Conservation (phyloP, 768 basidiomycete species). For the Russula sp. region DNA sequence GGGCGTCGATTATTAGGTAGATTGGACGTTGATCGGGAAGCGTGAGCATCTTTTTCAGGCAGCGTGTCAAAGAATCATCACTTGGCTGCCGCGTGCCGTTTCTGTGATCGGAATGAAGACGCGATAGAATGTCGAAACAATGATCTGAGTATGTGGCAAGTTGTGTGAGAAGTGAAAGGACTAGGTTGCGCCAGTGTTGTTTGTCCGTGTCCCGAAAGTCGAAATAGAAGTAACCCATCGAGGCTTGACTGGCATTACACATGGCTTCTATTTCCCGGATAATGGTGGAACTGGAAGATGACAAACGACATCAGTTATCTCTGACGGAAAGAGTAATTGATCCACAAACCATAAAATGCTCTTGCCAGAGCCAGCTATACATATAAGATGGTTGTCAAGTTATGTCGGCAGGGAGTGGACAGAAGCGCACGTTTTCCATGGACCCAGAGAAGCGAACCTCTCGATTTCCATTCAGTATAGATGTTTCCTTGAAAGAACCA, state of each 20-base stretch:
- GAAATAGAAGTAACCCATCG: slow-evolving; percentile 9
- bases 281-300: slow-evolving; percentile 5
- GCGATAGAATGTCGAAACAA: background rate
- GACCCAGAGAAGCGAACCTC: slow-evolving; percentile 4
- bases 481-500: slow-evolving; percentile 8
- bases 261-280: background rate
- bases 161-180: slow-evolving; percentile 15
- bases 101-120: background rate
- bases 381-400: background rate
- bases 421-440: slow-evolving; percentile 11
- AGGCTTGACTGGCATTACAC: background rate
- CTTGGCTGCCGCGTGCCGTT: background rate
- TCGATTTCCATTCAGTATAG: slow-evolving; percentile 1
- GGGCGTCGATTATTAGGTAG: background rate
- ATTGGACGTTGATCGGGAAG: background rate
- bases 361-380: slow-evolving; percentile 16
- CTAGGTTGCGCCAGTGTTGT: background rate
- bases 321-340: no score
- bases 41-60: slow-evolving; percentile 6
- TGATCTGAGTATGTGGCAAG: background rate
- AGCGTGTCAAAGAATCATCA: background rate
- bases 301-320: background rate
- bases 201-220: background rate
- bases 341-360: slow-evolving; percentile 13
- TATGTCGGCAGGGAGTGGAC: background rate